A percentile compares a stretch with the other conserved stretches of the same genome.
These are phyloP conservation scores for Coccomyxa sp. DNA, from an alignment of 139 green algal species.

Conservation along the genomic window DNA sequence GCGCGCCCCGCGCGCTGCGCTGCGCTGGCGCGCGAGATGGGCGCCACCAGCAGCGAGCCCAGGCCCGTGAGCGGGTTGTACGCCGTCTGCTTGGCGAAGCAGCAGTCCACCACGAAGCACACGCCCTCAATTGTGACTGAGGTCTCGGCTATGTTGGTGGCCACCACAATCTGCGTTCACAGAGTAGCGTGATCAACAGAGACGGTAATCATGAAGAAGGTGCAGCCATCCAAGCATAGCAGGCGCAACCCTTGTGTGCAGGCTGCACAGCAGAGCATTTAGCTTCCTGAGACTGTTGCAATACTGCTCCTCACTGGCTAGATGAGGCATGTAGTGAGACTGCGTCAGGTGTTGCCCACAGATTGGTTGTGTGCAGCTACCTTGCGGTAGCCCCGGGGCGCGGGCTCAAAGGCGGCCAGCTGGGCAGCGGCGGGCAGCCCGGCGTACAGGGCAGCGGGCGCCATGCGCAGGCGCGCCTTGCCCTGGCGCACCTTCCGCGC, in stretches of 20 bases:
- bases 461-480: constrained; percentile 30
- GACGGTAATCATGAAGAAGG: too few species aligned
- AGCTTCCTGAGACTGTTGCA: too few species aligned
- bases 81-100: constrained; percentile 68
- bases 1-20: constrained; percentile 82
- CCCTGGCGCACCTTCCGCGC: constrained; percentile 9
- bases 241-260: too few species aligned
- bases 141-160: constrained; percentile 92
- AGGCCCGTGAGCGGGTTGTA: constrained; percentile 25
- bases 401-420: constrained; percentile 54
- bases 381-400: constrained; percentile 66
- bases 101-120: constrained; percentile 84
- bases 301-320: too few species aligned
- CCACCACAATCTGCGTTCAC: constrained; percentile 61
- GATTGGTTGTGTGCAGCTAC: too few species aligned
- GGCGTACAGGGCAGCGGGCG: constrained; percentile 68
- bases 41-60: constrained; percentile 78
- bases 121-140: constrained; percentile 81
- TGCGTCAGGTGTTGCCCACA: too few species aligned
- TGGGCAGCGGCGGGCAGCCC: constrained; percentile 70
- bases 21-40: constrained; percentile 88
- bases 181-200: neutral
- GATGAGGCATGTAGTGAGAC: too few species aligned
- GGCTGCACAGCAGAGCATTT: too few species aligned
- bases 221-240: too few species aligned